Conservation (phyloP, 2,329 filamentous ascomycete genomes). For the Samsoniella hepiali region DNA sequence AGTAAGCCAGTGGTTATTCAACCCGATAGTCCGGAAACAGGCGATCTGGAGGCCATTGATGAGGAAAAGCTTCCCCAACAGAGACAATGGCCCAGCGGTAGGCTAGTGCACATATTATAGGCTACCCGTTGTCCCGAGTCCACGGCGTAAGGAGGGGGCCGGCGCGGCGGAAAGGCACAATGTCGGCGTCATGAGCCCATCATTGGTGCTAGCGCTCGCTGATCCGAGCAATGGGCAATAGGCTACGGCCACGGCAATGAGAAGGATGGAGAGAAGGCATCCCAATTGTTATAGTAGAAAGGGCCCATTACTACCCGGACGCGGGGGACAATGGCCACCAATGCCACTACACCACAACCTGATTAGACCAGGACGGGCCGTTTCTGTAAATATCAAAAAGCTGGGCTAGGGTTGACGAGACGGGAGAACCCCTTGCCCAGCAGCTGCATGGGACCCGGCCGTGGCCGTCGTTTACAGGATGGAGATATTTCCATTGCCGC, state of each 20-base stretch:
- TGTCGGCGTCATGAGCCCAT: conserved; percentile 14
- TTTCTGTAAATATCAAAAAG: neutral
- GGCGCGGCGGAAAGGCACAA: neutral
- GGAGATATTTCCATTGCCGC: neutral
- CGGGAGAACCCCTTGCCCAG: neutral
- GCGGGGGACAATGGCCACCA: neutral
- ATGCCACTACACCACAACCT: neutral
- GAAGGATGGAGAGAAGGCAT: neutral
- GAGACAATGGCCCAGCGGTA: neutral
- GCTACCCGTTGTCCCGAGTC: conserved; percentile 1
- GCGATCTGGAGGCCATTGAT: neutral
- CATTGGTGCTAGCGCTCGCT: neutral
- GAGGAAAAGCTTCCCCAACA: neutral
- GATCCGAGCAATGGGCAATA: neutral
- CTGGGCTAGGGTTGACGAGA: neutral
- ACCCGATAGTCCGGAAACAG: conserved; percentile 2
- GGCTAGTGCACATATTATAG: neutral
- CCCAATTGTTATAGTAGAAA: neutral
- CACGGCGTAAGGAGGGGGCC: neutral
- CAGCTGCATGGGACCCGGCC: neutral
- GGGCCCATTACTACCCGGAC: neutral
- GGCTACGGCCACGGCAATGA: neutral
- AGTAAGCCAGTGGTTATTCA: conserved; percentile 4
- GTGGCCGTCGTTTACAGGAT: neutral
- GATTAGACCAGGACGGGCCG: neutral